Evolutionary conservation across 495 filamentous ascomycete species (phyloP).

Genomic region (Penicillium herquei): DNA sequence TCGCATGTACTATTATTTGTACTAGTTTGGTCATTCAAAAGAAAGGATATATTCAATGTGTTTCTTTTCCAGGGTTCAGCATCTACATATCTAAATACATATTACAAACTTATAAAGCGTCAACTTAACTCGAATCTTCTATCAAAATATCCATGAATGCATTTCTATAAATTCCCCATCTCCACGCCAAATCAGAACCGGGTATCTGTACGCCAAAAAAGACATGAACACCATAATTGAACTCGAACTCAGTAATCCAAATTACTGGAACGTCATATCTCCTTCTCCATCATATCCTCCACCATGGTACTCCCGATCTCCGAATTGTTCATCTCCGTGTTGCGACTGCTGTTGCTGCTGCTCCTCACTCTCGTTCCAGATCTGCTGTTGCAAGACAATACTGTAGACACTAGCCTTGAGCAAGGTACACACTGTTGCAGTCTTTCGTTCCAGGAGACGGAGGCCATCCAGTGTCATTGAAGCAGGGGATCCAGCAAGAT

Average conservation of each 20-base stretch:
- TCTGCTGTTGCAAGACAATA: conserved; percentile 97
- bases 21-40: conserved; percentile 16
- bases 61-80: background rate
- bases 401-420: conserved; percentile 98
- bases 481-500: conserved; percentile 31
- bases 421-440: conserved; percentile 86
- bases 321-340: conserved; percentile 23
- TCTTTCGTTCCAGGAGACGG: conserved; percentile 87
- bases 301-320: conserved; percentile 31
- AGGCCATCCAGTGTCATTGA: conserved; percentile 64
- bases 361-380: conserved; percentile 59
- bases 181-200: background rate
- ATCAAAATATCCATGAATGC: too few species aligned
- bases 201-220: conserved; percentile 11
- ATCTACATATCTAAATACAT: background rate
- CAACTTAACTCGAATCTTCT: too few species aligned
- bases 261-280: conserved; percentile 37
- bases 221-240: background rate
- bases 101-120: too few species aligned
- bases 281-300: conserved; percentile 32
- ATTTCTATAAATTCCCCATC: too few species aligned
- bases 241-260: conserved; percentile 3
- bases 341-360: conserved; percentile 37
- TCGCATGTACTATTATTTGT: conserved; percentile 33
- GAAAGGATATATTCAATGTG: conserved; percentile 12